Base-by-base conservation (phyloP, 148 eudicot species). In the Vaccinium vitisidaea region DNA sequence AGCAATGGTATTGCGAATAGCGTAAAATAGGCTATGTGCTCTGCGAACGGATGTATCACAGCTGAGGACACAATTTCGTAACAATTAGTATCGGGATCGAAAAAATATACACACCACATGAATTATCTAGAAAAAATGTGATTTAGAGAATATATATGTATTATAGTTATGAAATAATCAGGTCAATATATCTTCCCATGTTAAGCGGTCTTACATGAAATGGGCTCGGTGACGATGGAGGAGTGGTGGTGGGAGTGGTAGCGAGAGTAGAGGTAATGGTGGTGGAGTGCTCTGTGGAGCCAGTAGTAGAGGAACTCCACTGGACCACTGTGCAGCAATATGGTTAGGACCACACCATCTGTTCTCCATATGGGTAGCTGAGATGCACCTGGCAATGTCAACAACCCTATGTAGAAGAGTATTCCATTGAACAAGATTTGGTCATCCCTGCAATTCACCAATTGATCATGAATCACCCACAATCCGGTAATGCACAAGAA, bases 21-120 rank as follows among this genome's bases (percentile, higher is more conserved):
- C 56, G 50, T 1, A 54, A 70, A 91, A 82, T 93, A 93, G 13
- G 89, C 85, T 23, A 93, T 85, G 82, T 92, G 94, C 84, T 93
- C 96, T 8, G 90, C 96, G 83, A 93, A 93, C 43, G 96, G 96
- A 87, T 93, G 96, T 75, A 91, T 89, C 43, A 92, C 95, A 80
- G 94, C 94, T 92, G 90, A 88, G 36, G 36, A 32, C 2, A 32
- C 36, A 32, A 32, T 32, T 32, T 32, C 36, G 36, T 32, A 32
- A 32, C 36, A 32, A 32, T 32, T 32, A 32, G 36, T 32, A 32
- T 32, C 36, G 36, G 36, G 36, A 32, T 32, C 36, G 1, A 32
- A 32, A 32, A 32, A 32, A 32, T 32, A 32, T 1, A 32, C 1
- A 32, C 36, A 1, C 36, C 36, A 32, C 36, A 32, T 32, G 36